Evolutionary conservation across 805 yeast genomes (phyloP).

Genomic region (Nakazawaea anatomiae): DNA sequence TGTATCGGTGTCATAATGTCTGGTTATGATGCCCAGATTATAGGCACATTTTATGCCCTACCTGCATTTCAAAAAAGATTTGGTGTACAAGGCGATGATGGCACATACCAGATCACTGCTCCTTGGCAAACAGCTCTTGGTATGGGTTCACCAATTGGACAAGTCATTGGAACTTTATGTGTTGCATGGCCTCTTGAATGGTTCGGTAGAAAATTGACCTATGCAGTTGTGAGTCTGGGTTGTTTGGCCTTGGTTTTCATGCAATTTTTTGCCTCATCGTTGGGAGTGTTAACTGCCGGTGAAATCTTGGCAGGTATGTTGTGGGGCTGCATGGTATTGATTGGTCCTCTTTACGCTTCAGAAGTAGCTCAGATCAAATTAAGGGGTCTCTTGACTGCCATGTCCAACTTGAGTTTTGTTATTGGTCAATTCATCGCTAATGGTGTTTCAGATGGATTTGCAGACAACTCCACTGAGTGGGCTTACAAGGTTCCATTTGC

Average conservation of each 20-base stretch:
- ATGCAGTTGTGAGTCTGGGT: slow-evolving; percentile 23
- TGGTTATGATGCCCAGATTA: slow-evolving; percentile 31
- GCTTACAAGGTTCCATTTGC: slow-evolving; percentile 53
- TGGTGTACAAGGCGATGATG: slow-evolving; percentile 18
- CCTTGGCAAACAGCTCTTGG: slow-evolving; percentile 32
- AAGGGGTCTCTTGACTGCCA: slow-evolving; percentile 42
- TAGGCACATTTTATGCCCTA: slow-evolving; percentile 30
- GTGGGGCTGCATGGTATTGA: slow-evolving; percentile 49
- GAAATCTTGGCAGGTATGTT: slow-evolving; percentile 38
- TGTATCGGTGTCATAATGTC: slow-evolving; percentile 34
- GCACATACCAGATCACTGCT: slow-evolving; percentile 26
- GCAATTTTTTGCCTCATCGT: slow-evolving; percentile 37
- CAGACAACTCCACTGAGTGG: slow-evolving; percentile 18
- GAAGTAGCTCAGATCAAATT: slow-evolving; percentile 49
- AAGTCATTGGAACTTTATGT: slow-evolving; percentile 37
- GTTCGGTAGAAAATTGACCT: slow-evolving; percentile 38
- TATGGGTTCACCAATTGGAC: slow-evolving; percentile 27
- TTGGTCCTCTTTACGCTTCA: slow-evolving; percentile 47
- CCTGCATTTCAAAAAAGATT: slow-evolving; percentile 30
- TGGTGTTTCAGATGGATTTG: slow-evolving; percentile 39
- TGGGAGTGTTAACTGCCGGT: slow-evolving; percentile 32
- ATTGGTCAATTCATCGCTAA: slow-evolving; percentile 51
- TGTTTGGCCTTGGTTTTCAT: slow-evolving; percentile 37
- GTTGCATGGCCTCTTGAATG: slow-evolving; percentile 39
- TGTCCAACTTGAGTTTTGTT: slow-evolving; percentile 46